phyloP scores from a whole-genome alignment of 2,329 filamentous ascomycete genomes.

The Xylariaceae sp. region DNA sequence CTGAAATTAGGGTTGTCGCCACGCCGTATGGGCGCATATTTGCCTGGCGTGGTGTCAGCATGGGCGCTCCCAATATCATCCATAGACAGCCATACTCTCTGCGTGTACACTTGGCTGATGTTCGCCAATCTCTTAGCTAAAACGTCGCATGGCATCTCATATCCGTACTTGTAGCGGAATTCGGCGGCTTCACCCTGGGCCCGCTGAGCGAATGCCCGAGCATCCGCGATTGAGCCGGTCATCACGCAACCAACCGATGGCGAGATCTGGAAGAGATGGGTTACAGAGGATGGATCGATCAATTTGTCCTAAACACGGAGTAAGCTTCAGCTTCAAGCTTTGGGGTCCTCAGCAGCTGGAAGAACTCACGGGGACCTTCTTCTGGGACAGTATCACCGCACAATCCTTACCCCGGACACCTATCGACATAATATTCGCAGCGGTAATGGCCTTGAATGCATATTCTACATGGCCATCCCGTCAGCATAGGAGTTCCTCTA shows the following conservation, averaged over 20 bases:
- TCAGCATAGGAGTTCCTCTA: slow-evolving; percentile 24
- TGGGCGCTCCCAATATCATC: slow-evolving; percentile 1
- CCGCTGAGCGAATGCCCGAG: slow-evolving; percentile 84
- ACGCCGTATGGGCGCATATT: slow-evolving; percentile 98
- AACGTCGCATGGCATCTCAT: slow-evolving; percentile 98
- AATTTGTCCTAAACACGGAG: slow-evolving; percentile 75
- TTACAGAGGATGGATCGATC: slow-evolving; percentile 94
- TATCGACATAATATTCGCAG: slow-evolving; percentile 97
- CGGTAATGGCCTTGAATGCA: slow-evolving; percentile 99
- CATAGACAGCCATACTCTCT: slow-evolving; percentile 60
- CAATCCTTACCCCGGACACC: slow-evolving; percentile 95
- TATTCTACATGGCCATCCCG: slow-evolving; percentile 64
- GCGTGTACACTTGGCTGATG: slow-evolving; percentile 98
- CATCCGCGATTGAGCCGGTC: slow-evolving; percentile 97
- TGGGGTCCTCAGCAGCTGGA: slow-evolving; percentile 15
- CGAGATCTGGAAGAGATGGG: slow-evolving; percentile 95
- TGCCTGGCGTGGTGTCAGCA: slow-evolving; percentile 49
- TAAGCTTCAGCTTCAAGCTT: slow-evolving; percentile 35
- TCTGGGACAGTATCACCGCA: slow-evolving; percentile 94
- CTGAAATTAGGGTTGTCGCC: slow-evolving; percentile 87
- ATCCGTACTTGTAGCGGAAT: slow-evolving; percentile 97
- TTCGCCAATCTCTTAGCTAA: slow-evolving; percentile 95
- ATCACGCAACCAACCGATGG: slow-evolving; percentile 96
- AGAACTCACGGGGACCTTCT: slow-evolving; percentile 90
- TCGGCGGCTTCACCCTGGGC: slow-evolving; percentile 94